Evolutionary conservation across 371 early-diverging fungal species (phyloP).

Genomic region (Actinomucor elegans): DNA sequence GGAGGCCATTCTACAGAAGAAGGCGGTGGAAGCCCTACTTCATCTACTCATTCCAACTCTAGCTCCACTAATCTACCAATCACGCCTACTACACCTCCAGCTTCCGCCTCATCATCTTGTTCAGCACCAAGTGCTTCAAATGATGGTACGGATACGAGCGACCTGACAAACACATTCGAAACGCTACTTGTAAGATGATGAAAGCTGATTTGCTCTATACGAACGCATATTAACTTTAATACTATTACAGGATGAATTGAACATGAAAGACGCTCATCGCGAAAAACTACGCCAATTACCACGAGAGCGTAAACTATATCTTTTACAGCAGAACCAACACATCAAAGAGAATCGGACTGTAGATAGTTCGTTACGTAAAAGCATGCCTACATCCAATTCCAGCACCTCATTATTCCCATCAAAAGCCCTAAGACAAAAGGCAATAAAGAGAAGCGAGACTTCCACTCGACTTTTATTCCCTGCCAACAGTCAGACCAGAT

Average conservation of each 20-base stretch:
- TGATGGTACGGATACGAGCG: conserved; percentile 1
- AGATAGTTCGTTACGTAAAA: neutral
- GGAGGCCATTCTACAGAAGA: conserved; percentile 24
- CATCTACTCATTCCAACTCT: neutral
- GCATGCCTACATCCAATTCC: conserved; percentile 18
- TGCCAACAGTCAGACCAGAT: neutral
- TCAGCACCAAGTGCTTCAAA: neutral
- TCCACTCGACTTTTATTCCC: conserved; percentile 16
- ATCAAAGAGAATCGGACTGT: conserved; percentile 28
- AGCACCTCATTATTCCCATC: conserved; percentile 19
- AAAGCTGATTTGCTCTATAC: neutral
- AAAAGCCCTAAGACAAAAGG: conserved; percentile 19
- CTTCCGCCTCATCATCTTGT: neutral
- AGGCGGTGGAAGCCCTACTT: neutral
- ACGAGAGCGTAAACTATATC: conserved; percentile 44
- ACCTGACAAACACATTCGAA: conserved; percentile 21
- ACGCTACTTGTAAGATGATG: conserved; percentile 17
- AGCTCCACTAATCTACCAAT: neutral
- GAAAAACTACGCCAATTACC: conserved; percentile 54
- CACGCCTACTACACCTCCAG: neutral
- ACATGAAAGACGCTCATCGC: conserved; percentile 55
- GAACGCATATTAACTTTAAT: neutral
- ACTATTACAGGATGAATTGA: conserved; percentile 49
- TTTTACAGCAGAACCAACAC: conserved; percentile 55
- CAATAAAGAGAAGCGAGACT: conserved; percentile 29